Percentiles rank a stretch among this genome's conserved stretches.
Evolutionary conservation across 1,284 basidiomycete species (phyloP).

Genomic region (Trichosporon faecale): DNA sequence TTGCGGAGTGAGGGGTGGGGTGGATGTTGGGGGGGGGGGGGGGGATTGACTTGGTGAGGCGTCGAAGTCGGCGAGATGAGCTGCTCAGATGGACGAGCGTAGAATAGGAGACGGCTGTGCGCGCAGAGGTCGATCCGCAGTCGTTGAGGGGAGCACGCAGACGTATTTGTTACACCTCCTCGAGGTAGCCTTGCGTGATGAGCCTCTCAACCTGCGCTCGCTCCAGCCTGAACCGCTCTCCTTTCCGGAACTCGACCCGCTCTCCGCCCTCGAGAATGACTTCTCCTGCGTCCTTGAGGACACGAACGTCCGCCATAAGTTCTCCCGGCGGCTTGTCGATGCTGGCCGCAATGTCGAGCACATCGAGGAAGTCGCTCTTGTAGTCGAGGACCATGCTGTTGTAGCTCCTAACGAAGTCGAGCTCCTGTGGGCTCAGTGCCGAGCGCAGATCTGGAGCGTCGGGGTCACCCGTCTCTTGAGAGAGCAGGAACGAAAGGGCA

Average conservation of each 20-base stretch:
- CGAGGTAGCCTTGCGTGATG: slow-evolving; percentile 85
- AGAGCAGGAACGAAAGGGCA: slow-evolving; percentile 79
- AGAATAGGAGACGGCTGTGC: no score
- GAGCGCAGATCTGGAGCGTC: slow-evolving; percentile 62
- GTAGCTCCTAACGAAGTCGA: slow-evolving; percentile 84
- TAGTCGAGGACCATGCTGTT: slow-evolving; percentile 76
- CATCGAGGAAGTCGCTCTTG: slow-evolving; percentile 77
- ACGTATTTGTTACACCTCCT: slow-evolving; percentile 53
- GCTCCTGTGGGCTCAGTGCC: slow-evolving; percentile 81
- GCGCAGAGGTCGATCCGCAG: not conserved
- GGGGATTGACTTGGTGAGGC: no score
- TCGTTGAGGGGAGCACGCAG: not conserved
- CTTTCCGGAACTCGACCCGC: slow-evolving; percentile 79
- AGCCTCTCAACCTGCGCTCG: slow-evolving; percentile 85
- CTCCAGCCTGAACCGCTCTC: slow-evolving; percentile 80
- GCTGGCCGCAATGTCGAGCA: slow-evolving; percentile 77
- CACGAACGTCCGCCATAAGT: slow-evolving; percentile 52
- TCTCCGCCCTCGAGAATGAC: slow-evolving; percentile 81
- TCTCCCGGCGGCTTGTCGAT: slow-evolving; percentile 63
- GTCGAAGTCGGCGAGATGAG: no score
- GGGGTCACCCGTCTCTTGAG: slow-evolving; percentile 45
- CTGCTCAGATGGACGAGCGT: no score
- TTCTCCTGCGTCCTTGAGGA: slow-evolving; percentile 74
- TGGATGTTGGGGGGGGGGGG: not conserved
- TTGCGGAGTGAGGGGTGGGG: not conserved